Evolutionary conservation across 257 asterid genomes (phyloP).

Genomic region (Orobanche coerulescens): DNA sequence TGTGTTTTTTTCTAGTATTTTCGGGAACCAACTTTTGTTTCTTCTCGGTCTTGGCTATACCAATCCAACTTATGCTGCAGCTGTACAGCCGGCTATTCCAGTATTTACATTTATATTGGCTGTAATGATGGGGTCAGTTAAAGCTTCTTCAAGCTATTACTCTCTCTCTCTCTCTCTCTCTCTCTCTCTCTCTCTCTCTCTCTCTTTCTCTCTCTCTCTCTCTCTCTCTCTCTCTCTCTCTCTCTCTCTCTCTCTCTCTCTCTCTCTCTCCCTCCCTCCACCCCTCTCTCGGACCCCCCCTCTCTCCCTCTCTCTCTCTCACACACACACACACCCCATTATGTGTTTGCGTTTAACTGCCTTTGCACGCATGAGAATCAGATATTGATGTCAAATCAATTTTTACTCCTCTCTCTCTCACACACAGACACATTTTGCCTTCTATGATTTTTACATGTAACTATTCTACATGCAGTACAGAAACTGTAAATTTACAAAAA

Average conservation of each 20-base stretch:
- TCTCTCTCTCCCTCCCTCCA: conserved; percentile 16
- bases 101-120: conserved; percentile 91
- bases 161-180: conserved; percentile 10
- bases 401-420: not conserved
- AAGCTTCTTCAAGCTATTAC: not conserved
- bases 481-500: conserved; percentile 61
- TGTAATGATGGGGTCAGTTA: conserved; percentile 79
- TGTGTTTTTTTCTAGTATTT: conserved; percentile 43
- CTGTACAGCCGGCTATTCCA: conserved; percentile 93
- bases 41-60: conserved; percentile 95
- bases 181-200: conserved; percentile 16
- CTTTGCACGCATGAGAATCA: not conserved
- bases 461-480: conserved; percentile 71
- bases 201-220: not conserved
- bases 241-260: conserved; percentile 7
- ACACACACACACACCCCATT: not conserved
- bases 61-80: conserved; percentile 94
- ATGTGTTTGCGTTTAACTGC: not conserved
- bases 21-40: conserved; percentile 91
- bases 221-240: not conserved
- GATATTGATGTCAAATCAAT: not conserved
- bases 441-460: conserved; percentile 23
- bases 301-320: conserved; percentile 4
- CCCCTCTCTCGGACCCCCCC: too few relatives aligned
- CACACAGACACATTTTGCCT: not conserved